Evolutionary conservation across 345 rosid genomes (phyloP).

Genomic region (Xanthoceras sorbifolium): DNA sequence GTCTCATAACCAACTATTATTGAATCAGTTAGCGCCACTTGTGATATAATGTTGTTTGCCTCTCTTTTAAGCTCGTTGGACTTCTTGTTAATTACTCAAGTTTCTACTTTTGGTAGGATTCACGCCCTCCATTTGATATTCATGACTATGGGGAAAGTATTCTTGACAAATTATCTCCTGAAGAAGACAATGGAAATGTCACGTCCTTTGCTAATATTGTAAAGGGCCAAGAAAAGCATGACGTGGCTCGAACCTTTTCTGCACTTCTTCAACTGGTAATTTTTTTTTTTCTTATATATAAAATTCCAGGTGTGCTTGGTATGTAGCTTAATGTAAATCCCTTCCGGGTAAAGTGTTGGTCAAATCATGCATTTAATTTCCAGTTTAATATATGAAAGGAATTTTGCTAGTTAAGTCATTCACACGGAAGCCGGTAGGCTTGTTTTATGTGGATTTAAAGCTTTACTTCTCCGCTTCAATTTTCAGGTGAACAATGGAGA

Average conservation of each 20-base stretch:
- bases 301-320: neutral
- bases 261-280: slow-evolving; percentile 96
- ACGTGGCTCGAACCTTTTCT: slow-evolving; percentile 88
- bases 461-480: neutral
- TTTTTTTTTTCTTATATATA: neutral
- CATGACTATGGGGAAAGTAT: slow-evolving; percentile 79
- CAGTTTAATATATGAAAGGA: neutral
- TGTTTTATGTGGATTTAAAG: neutral
- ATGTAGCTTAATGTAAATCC: neutral
- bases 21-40: neutral
- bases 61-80: slow-evolving; percentile 1
- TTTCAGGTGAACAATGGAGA: slow-evolving; percentile 92
- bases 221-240: slow-evolving; percentile 77
- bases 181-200: slow-evolving; percentile 36
- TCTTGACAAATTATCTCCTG: slow-evolving; percentile 56
- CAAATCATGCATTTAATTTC: neutral
- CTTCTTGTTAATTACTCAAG: neutral
- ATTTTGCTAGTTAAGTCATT: slow-evolving; percentile 3
- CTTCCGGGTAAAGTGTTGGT: neutral
- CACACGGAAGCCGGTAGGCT: neutral
- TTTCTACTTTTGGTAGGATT: slow-evolving; percentile 54
- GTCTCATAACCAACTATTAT: neutral
- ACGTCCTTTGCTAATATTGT: slow-evolving; percentile 67
- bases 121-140: slow-evolving; percentile 87
- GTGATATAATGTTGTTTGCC: slow-evolving; percentile 2